Conservation (phyloP, 2,329 filamentous ascomycete genomes). For the Orbilia brochopaga region DNA sequence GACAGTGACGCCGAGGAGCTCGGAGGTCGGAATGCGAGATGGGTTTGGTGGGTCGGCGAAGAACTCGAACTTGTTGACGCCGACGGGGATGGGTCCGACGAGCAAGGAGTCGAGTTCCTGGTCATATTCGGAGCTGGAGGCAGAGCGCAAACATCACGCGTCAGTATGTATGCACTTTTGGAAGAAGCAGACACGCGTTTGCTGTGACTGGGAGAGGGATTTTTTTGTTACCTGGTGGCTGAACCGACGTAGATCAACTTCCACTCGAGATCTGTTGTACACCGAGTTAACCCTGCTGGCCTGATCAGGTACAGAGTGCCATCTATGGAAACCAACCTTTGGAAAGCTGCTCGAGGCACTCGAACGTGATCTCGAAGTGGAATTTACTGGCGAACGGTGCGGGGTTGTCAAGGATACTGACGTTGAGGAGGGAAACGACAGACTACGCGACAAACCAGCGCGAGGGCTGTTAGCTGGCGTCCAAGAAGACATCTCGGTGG, state of each 20-base stretch:
- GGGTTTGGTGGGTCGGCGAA: slow-evolving; percentile 92
- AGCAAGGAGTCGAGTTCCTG: slow-evolving; percentile 97
- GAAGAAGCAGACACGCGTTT: slow-evolving; percentile 15
- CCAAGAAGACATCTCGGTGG: slow-evolving; percentile 22
- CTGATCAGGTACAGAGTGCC: not conserved
- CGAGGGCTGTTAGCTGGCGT: slow-evolving; percentile 60
- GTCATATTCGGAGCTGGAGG: slow-evolving; percentile 87
- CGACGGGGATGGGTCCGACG: slow-evolving; percentile 94
- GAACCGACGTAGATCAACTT: slow-evolving; percentile 99
- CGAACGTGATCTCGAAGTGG: slow-evolving; percentile 98
- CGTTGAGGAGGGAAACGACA: slow-evolving; percentile 91
- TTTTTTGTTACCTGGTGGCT: slow-evolving; percentile 85
- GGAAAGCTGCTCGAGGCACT: slow-evolving; percentile 91
- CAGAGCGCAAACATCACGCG: slow-evolving; percentile 29
- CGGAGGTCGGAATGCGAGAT: slow-evolving; percentile 86
- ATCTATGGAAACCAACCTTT: slow-evolving; percentile 68
- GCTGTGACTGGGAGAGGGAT: slow-evolving; percentile 10
- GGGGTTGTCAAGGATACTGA: slow-evolving; percentile 96
- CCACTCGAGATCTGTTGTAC: slow-evolving; percentile 85
- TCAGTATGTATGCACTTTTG: slow-evolving; percentile 30
- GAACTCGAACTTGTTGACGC: slow-evolving; percentile 98
- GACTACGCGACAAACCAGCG: slow-evolving; percentile 67
- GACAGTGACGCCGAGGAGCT: slow-evolving; percentile 95
- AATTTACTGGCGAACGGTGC: slow-evolving; percentile 91
- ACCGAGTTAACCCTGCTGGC: not conserved